These are phyloP conservation scores for Coniochaeta sp. DNA, from an alignment of 2,329 filamentous ascomycete genomes.

Conservation along the genomic window DNA sequence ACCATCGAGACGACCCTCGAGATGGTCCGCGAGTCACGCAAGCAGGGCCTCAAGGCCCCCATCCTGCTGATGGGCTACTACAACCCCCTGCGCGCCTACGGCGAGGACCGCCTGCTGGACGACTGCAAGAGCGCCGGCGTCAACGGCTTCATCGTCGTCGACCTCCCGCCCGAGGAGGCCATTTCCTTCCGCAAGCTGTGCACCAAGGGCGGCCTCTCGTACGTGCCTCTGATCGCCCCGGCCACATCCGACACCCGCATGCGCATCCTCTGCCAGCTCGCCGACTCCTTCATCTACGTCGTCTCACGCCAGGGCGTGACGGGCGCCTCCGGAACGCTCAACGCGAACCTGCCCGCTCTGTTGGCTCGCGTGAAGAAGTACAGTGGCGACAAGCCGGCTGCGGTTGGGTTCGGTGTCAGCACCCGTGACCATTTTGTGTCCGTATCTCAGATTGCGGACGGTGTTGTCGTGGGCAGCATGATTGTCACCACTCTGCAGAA, in stretches of 20 bases:
- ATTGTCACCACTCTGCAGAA: slow-evolving; percentile 76
- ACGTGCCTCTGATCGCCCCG: slow-evolving; percentile 93
- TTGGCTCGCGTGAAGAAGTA: slow-evolving; percentile 83
- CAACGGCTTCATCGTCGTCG: slow-evolving; percentile 95
- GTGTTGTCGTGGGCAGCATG: slow-evolving; percentile 93
- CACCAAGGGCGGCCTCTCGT: slow-evolving; percentile 74
- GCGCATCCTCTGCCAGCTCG: slow-evolving; percentile 92
- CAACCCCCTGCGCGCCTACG: slow-evolving; percentile 90
- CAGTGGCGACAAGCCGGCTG: slow-evolving; percentile 82
- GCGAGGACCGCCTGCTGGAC: slow-evolving; percentile 78
- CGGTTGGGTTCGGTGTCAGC: slow-evolving; percentile 93
- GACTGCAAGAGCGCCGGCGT: slow-evolving; percentile 80
- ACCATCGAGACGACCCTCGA: slow-evolving; percentile 71
- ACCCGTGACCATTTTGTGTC: slow-evolving; percentile 89
- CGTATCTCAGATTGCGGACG: slow-evolving; percentile 77
- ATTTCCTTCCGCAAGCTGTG: slow-evolving; percentile 84
- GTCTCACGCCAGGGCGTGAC: slow-evolving; percentile 97
- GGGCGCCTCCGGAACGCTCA: slow-evolving; percentile 77
- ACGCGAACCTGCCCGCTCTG: slow-evolving; percentile 72
- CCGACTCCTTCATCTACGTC: slow-evolving; percentile 98
- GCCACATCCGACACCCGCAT: slow-evolving; percentile 88
- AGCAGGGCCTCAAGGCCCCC: slow-evolving; percentile 69
- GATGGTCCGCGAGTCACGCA: slow-evolving; percentile 76
- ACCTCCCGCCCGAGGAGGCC: slow-evolving; percentile 92
- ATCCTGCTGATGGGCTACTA: slow-evolving; percentile 98